These are phyloP conservation scores for Cladochytrium tenue DNA, from an alignment of 371 early-diverging fungal genomes.

Conservation along the genomic window DNA sequence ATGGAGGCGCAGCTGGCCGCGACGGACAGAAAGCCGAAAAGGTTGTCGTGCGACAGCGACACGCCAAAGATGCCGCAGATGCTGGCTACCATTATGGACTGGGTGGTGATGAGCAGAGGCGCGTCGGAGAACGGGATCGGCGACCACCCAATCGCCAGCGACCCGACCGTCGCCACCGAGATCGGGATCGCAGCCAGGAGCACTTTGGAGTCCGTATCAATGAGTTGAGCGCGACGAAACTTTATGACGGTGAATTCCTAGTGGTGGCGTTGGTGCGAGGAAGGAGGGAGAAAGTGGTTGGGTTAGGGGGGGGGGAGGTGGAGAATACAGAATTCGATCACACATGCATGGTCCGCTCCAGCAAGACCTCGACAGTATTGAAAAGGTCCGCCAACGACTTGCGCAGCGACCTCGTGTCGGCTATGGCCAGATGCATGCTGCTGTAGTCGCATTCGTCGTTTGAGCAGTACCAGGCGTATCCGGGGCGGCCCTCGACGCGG, in stretches of 20 bases:
- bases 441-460: slow-evolving; percentile 10
- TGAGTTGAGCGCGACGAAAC: slow-evolving; percentile 11
- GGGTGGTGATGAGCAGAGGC: slow-evolving; percentile 15
- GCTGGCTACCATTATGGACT: slow-evolving; percentile 14
- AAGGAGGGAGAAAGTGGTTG: not conserved
- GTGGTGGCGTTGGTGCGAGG: not conserved
- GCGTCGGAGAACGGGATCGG: slow-evolving; percentile 20
- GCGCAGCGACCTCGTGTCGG: not conserved
- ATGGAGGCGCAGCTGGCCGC: slow-evolving; percentile 7
- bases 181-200: not conserved
- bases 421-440: not conserved
- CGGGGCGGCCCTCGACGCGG: not conserved
- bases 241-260: no score
- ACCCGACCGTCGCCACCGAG: slow-evolving; percentile 7
- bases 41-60: not conserved
- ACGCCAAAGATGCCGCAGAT: slow-evolving; percentile 18
- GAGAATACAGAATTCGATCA: not conserved
- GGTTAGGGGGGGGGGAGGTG: not conserved
- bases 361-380: not conserved
- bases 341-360: not conserved
- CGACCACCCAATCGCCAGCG: slow-evolving; percentile 14
- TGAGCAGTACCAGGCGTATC: slow-evolving; percentile 13
- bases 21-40: not conserved
- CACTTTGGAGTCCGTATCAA: not conserved
- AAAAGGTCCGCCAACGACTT: not conserved